These are phyloP conservation scores for Malassezia slooffiae DNA, from an alignment of 1,284 basidiomycete genomes.

Conservation along the genomic window DNA sequence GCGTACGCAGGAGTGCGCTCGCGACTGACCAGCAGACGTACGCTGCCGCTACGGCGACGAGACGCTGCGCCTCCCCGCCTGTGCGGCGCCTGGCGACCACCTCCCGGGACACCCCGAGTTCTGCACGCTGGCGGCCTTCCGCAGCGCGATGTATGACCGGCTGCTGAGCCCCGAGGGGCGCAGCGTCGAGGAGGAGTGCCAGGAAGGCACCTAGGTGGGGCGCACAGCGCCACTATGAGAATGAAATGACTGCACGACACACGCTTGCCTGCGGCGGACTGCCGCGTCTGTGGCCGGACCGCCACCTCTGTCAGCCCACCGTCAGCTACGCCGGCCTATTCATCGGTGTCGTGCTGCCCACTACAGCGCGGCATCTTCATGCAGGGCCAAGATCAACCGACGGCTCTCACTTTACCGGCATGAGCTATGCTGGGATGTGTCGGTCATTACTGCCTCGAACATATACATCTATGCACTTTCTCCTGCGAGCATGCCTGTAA, in stretches of 20 bases:
- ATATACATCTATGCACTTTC: not conserved
- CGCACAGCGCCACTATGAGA: no score
- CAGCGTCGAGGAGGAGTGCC: conserved; percentile 34
- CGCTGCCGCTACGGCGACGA: conserved; percentile 67
- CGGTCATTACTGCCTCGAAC: conserved; percentile 13
- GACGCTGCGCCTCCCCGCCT: conserved; percentile 58
- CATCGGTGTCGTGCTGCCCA: conserved; percentile 14
- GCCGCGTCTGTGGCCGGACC: no score
- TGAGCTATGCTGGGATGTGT: conserved; percentile 5
- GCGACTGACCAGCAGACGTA: conserved; percentile 51
- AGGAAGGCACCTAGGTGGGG: conserved; percentile 5
- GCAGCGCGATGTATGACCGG: conserved; percentile 30
- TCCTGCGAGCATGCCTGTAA: not conserved
- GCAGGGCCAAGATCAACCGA: conserved; percentile 17
- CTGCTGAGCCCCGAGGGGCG: conserved; percentile 30
- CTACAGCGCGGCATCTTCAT: conserved; percentile 14
- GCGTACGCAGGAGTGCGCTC: no score
- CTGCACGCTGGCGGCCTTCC: conserved; percentile 62
- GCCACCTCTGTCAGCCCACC: no score
- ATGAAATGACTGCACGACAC: no score
- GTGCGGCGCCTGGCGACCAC: conserved; percentile 60
- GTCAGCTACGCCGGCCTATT: no score
- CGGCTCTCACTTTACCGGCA: conserved; percentile 14
- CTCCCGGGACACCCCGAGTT: conserved; percentile 62
- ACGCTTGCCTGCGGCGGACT: no score